Evolutionary conservation across 192 early-diverging fungal species (phyloP), one percentile per base, ranked within the genome.

Genomic region (Coemansia reversa): DNA sequence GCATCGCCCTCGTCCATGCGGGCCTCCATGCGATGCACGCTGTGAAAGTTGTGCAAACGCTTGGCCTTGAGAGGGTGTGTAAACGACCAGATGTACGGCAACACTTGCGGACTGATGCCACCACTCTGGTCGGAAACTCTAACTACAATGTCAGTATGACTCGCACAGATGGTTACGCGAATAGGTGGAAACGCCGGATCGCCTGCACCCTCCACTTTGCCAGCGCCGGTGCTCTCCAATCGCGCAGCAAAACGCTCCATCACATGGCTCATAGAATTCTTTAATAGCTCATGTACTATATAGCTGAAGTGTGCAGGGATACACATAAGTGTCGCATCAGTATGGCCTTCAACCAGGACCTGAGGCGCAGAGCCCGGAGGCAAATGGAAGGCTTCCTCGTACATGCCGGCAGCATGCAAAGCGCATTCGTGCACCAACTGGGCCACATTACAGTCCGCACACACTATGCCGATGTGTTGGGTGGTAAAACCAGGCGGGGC

Each of bases 301-400:
- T 96, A 94, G 78, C 94, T 93, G 59, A 96, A 87, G 60, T 98
- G 94, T 45, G 93, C 96, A 7, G 94, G 92, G 56, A 98, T 95
- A 70, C 96, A 98, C 65, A 90, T 87, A 70, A 98, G 94, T 23
- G 83, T 78, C 7, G 91, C 90, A 51, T 89, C 84, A 0, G 78
- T 69, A 63, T 87, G 76, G 7, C 92, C 94, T 66, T 92, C 90
- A 16, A 95, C 69, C 2, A 88, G 50, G 4, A 95, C 86, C 53
- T 91, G 80, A 22, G 94, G 94, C 5, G 92, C 69, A 0, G 78
- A 60, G 50, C 74, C 78, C 25, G 78, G 73, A 58, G 78, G 78
- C 62, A 81, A 49, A 42, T 75, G 65, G 53, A 62, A 67, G 7
- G 64, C 67, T 23, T 71, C 64, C 30, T 78, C 72, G 59, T 79